These are phyloP conservation scores for Apophysomyces trapeziformis DNA, from an alignment of 371 early-diverging fungal genomes.

Conservation along the genomic window DNA sequence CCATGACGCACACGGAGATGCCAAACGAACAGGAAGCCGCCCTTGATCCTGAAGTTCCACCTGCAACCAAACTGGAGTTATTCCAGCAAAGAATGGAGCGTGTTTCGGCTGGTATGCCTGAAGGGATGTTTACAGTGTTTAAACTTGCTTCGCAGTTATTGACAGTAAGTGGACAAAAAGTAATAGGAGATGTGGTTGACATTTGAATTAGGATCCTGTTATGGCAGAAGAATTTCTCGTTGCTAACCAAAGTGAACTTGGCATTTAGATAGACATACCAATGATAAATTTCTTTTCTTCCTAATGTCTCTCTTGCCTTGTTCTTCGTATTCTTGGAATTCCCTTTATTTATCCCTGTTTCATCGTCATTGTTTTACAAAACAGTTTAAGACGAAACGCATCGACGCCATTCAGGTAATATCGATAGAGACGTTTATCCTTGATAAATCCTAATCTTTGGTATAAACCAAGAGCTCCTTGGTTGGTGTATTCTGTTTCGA, in stretches of 20 bases:
- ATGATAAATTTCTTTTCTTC: not conserved
- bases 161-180: conserved; percentile 19
- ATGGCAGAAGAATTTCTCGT: conserved; percentile 24
- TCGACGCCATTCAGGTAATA: conserved; percentile 96
- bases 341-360: conserved; percentile 12
- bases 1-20: conserved; percentile 40
- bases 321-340: not conserved
- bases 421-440: conserved; percentile 87
- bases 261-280: not conserved
- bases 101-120: conserved; percentile 30
- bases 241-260: conserved; percentile 13
- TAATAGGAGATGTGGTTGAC: not conserved
- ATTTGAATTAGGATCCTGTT: conserved; percentile 26
- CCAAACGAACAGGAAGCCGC: conserved; percentile 36
- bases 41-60: conserved; percentile 37
- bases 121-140: conserved; percentile 46
- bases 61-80: conserved; percentile 39
- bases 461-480: conserved; percentile 86
- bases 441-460: conserved; percentile 90
- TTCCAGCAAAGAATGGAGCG: conserved; percentile 45
- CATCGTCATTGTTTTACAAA: conserved; percentile 57
- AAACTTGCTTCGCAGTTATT: conserved; percentile 36
- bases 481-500: conserved; percentile 95
- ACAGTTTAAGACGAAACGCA: conserved; percentile 88
- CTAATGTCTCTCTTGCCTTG: not conserved